phyloP scores from a whole-genome alignment of 495 filamentous ascomycete species.

The Penicillium coffeae region DNA sequence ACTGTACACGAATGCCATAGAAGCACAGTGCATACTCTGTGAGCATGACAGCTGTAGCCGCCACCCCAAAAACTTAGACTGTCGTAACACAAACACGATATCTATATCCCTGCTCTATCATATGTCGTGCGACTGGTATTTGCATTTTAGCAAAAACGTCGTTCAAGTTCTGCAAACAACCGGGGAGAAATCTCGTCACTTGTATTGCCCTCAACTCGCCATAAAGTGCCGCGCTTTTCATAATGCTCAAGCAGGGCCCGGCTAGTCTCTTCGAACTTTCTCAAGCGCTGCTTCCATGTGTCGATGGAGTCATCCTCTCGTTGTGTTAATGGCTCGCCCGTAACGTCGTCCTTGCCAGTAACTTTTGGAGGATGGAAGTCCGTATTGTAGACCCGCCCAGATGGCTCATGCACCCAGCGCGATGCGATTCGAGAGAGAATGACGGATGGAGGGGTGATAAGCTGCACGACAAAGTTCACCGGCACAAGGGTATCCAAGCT shows the following conservation, averaged over 20 bases:
- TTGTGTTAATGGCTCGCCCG: constrained; percentile 80
- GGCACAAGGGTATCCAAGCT: constrained; percentile 75
- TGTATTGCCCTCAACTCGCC: constrained; percentile 79
- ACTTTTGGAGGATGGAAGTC: constrained; percentile 84
- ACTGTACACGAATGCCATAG: no score
- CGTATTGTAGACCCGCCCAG: constrained; percentile 89
- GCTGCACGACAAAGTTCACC: constrained; percentile 80
- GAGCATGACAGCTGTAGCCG: no score
- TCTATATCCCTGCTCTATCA: no score
- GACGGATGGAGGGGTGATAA: constrained; percentile 55
- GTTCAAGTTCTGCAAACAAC: constrained; percentile 74
- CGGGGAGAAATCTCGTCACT: constrained; percentile 92
- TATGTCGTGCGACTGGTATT: no score
- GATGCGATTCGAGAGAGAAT: constrained; percentile 85
- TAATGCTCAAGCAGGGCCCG: constrained; percentile 85
- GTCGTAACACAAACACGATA: no score
- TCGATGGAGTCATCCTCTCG: constrained; percentile 82
- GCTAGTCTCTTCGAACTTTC: constrained; percentile 83
- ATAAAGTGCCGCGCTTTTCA: constrained; percentile 76
- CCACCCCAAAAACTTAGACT: no score
- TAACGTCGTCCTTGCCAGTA: constrained; percentile 80
- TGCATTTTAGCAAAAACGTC: constrained; percentile 65
- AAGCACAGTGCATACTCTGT: no score
- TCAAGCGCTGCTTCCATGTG: constrained; percentile 74
- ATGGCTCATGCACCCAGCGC: constrained; percentile 91